Evolutionary conservation across 192 early-diverging fungal genomes (phyloP), one percentile per base, ranked within the genome.

Genomic region (Entomortierella beljakovae): DNA sequence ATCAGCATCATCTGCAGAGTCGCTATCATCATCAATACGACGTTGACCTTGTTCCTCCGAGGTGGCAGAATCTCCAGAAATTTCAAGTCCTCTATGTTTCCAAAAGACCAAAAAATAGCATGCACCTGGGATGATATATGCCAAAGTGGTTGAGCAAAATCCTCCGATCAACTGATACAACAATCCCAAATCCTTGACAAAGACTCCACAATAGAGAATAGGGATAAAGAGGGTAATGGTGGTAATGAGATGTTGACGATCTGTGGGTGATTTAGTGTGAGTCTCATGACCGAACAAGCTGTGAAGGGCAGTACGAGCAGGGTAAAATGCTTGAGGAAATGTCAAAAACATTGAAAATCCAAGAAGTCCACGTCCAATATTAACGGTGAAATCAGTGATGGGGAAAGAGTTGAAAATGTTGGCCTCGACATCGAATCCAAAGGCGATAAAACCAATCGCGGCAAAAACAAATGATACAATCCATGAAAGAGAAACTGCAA

Each of bases 341-440:
- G 91, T 92, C 51, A 90, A 77, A 16, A 88, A 80, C 81, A 92
- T 80, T 5, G 86, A 87, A 29, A 92, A 81, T 3, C 86, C 91
- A 32, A 92, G 69, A 33, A 89, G 67, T 10, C 81, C 80, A 2
- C 91, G 87, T 0, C 89, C 89, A 34, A 87, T 48, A 54, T 92
- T 92, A 33, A 89, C 88, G 61, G 84, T 48, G 3, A n/a, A 54
- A 51, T 92, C 91, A 25, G 88, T 87, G 8, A 49, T 25, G 2
- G 81, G 81, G 79, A 92, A 92, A 68, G 87, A 90, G 61, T 90
- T 89, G 61, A 92, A 89, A 68, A 92, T 64, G 51, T 92, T 92
- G 42, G 90, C 84, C 62, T 86, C 52, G 9, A 87, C 88, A 59
- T 82, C 84, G 25, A 81, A 51, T 9, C 91, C 91, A 76, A 92